Conservation (phyloP, 139 green algal genomes). For the Monoraphidium neglectum region DNA sequence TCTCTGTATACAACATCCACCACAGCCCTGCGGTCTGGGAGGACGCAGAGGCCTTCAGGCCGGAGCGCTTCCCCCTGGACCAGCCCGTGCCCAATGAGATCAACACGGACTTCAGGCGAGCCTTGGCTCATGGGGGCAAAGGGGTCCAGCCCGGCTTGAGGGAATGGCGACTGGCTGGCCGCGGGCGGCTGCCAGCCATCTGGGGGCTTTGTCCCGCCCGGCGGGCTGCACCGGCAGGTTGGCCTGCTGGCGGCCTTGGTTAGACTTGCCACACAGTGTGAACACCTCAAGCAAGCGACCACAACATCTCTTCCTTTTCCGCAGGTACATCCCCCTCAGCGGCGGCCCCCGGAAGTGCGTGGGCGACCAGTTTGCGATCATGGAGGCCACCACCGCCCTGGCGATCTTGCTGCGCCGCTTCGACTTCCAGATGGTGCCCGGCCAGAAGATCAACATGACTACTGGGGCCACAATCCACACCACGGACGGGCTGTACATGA, state of each 20-base stretch:
- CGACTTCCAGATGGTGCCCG: conserved; percentile 78
- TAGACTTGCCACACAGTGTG: too few species aligned
- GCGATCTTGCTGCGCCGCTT: conserved; percentile 84
- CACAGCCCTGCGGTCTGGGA: conserved; percentile 52
- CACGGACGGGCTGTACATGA: conserved; percentile 87
- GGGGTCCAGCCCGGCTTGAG: too few species aligned
- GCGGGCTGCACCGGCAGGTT: background rate
- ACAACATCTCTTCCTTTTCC: background rate
- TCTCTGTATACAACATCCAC: conserved; percentile 98
- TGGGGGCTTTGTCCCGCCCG: background rate
- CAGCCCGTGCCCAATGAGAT: conserved; percentile 90
- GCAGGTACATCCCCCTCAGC: conserved; percentile 77
- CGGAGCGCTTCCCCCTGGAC: conserved; percentile 94
- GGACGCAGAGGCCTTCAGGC: conserved; percentile 78
- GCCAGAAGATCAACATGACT: conserved; percentile 93
- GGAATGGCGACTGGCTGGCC: too few species aligned
- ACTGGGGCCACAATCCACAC: conserved; percentile 96
- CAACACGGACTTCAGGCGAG: conserved; percentile 93
- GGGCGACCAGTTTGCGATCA: conserved; percentile 97
- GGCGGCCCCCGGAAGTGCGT: conserved; percentile 95
- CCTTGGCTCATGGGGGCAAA: too few species aligned
- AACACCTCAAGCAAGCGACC: background rate
- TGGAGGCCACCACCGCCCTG: conserved; percentile 87
- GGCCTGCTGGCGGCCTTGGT: background rate
- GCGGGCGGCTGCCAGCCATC: background rate